These are phyloP conservation scores for Hypoxylon lenormandii DNA, from an alignment of 495 filamentous ascomycete genomes.

Conservation along the genomic window DNA sequence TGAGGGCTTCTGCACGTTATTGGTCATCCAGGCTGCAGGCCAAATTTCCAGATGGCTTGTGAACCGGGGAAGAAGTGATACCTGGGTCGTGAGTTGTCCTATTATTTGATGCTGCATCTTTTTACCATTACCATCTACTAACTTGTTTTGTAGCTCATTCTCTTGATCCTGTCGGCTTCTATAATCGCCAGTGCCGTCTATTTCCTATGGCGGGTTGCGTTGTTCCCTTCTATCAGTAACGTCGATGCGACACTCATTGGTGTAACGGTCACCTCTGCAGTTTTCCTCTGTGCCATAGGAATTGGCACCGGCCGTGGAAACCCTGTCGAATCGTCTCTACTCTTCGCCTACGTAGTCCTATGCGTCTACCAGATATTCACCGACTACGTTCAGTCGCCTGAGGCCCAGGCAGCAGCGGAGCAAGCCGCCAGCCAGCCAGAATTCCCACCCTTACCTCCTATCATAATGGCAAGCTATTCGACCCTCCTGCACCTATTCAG, in stretches of 20 bases:
- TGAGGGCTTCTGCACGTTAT: slow-evolving; percentile 94
- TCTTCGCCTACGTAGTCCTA: slow-evolving; percentile 96
- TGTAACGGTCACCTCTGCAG: slow-evolving; percentile 86
- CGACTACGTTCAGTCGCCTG: slow-evolving; percentile 85
- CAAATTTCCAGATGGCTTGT: slow-evolving; percentile 97
- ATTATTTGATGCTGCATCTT: background rate
- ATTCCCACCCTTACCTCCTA: slow-evolving; percentile 92
- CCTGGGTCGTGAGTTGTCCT: slow-evolving; percentile 84
- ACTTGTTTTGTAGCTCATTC: slow-evolving; percentile 73
- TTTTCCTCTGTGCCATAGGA: slow-evolving; percentile 92
- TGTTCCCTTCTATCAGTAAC: slow-evolving; percentile 91
- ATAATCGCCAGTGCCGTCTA: slow-evolving; percentile 94
- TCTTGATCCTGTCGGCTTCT: slow-evolving; percentile 86
- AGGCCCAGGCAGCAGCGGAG: slow-evolving; percentile 64
- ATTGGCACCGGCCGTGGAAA: slow-evolving; percentile 95
- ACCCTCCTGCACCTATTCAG: slow-evolving; percentile 87
- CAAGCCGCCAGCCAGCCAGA: slow-evolving; percentile 71
- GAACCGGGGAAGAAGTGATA: slow-evolving; percentile 89
- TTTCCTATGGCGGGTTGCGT: slow-evolving; percentile 93
- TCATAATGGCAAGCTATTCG: slow-evolving; percentile 98
- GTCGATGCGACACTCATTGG: slow-evolving; percentile 95
- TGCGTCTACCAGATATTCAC: slow-evolving; percentile 99
- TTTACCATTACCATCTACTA: slow-evolving; percentile 38
- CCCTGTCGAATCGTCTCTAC: slow-evolving; percentile 91
- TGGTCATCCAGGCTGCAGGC: slow-evolving; percentile 94